Conservation (phyloP, 192 early-diverging fungal genomes). For the Entomortierella parvispora region DNA sequence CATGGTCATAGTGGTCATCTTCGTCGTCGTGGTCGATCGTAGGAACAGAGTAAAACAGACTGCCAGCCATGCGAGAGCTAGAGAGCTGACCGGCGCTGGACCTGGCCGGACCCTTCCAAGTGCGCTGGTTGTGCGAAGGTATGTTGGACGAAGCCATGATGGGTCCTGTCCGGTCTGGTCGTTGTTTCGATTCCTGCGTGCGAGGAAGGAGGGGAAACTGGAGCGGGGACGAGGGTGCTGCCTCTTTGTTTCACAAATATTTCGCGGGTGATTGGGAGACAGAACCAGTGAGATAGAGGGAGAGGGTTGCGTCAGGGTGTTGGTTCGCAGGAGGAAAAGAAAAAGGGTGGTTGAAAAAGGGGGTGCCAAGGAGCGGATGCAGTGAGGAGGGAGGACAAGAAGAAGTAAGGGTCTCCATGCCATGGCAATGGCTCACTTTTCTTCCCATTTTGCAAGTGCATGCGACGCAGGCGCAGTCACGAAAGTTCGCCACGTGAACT, state of each 20-base stretch:
- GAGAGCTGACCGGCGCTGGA: not conserved
- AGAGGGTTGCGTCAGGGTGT: not conserved
- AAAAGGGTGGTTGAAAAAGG: not conserved
- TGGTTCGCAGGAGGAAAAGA: not conserved
- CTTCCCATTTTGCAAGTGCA: no score
- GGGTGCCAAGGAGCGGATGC: not conserved
- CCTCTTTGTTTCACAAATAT: not conserved
- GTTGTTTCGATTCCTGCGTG: no score
- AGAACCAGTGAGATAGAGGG: not conserved
- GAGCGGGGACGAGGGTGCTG: no score
- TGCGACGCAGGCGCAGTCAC: no score
- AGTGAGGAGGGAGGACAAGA: not conserved
- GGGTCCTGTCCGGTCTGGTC: no score
- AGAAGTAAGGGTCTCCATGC: no score
- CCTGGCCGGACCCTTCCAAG: not conserved
- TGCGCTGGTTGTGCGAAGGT: no score
- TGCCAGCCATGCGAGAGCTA: constrained; percentile 43
- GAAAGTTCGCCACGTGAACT: not conserved
- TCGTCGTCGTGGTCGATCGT: constrained; percentile 38
- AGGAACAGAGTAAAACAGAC: constrained; percentile 46
- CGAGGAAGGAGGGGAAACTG: no score
- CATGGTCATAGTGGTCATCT: not conserved
- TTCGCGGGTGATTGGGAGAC: not conserved
- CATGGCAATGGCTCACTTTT: no score
- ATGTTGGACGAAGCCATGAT: no score